Evolutionary conservation across 352 stramenopile species (phyloP).

Genomic region (Globisporangium lucens): DNA sequence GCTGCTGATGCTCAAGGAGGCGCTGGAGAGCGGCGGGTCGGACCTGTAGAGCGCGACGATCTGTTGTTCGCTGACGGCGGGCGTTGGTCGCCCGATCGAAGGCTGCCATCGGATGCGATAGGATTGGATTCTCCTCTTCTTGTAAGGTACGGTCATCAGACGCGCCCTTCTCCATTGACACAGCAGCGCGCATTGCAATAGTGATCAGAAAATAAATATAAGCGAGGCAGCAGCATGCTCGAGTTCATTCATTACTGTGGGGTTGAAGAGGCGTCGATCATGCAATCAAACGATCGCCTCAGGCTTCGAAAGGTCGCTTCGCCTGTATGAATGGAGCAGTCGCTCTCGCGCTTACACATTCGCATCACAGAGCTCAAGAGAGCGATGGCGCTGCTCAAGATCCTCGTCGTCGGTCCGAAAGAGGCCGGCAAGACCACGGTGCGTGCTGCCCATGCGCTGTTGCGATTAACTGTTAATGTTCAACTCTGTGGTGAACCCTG

Average conservation of each 20-base stretch:
- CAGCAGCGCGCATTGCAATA: background rate
- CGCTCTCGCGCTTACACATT: background rate
- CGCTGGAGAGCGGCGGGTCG: constrained; percentile 41
- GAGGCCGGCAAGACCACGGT: constrained; percentile 78
- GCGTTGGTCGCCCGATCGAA: no score
- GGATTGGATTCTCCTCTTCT: no score
- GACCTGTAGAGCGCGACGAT: constrained; percentile 16
- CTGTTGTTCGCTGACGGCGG: no score
- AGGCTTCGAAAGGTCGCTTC: background rate
- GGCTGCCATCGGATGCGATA: no score
- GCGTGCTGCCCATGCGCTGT: background rate
- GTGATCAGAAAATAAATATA: background rate
- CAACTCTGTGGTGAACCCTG: background rate
- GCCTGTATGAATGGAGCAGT: background rate
- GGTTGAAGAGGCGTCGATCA: background rate
- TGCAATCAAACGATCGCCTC: background rate
- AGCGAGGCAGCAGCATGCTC: background rate
- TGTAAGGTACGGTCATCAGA: no score
- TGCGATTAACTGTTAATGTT: no score
- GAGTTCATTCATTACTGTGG: background rate
- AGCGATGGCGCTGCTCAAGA: constrained; percentile 65
- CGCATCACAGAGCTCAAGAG: background rate
- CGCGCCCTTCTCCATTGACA: background rate
- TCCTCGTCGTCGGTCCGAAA: constrained; percentile 79
- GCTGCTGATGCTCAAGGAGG: constrained; percentile 47